Conservation (phyloP, 768 basidiomycete species). For the Boletus fagicola region DNA sequence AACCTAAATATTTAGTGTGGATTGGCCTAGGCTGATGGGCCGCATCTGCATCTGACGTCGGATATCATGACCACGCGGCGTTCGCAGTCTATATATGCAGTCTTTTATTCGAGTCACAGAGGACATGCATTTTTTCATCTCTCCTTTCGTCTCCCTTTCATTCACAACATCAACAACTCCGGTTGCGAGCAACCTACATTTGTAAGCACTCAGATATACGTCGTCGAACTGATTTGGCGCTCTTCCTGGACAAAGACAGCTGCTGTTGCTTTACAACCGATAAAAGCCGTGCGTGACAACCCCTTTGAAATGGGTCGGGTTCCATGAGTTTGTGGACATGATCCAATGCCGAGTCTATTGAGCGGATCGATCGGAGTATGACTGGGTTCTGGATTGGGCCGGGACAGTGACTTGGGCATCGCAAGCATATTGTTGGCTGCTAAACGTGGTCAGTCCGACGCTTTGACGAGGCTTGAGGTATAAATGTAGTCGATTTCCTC, state of each 20-base stretch:
- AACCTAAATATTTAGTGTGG: background rate
- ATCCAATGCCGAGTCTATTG: background rate
- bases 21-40: background rate
- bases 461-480: constrained; percentile 20
- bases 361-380: constrained; percentile 1
- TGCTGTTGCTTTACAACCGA: constrained; percentile 4
- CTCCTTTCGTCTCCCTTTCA: constrained; percentile 11
- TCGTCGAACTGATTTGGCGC: background rate
- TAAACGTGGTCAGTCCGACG: constrained; percentile 1
- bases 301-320: background rate
- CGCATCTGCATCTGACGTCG: constrained; percentile 6
- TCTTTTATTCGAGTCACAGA: constrained; percentile 1
- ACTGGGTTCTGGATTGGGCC: too few relatives aligned
- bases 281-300: background rate
- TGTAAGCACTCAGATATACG: background rate
- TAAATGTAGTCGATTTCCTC: constrained; percentile 17
- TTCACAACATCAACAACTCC: background rate
- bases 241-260: constrained; percentile 2
- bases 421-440: constrained; percentile 2
- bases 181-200: background rate
- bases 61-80: constrained; percentile 1
- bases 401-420: background rate
- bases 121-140: background rate
- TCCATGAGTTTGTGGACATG: constrained; percentile 11
- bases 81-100: background rate